Conservation (phyloP, 768 basidiomycete genomes). For the Sarcomyxa edulis region DNA sequence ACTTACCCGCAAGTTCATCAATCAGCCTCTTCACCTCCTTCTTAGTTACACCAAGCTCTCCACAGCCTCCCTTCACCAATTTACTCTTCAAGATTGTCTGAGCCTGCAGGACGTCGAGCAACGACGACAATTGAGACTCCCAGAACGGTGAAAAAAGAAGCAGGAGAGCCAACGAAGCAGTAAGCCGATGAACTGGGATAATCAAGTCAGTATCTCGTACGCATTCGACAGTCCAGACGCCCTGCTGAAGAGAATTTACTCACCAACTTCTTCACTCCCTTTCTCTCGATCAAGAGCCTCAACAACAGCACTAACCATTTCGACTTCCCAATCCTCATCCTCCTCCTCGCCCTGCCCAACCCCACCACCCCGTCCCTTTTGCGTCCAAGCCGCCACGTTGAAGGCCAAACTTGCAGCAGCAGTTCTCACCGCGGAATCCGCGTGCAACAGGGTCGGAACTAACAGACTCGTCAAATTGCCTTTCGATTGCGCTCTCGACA, state of each 20-base stretch:
- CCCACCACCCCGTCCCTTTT: constrained; percentile 46
- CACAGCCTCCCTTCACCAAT: constrained; percentile 45
- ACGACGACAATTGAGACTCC: constrained; percentile 41
- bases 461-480: constrained; percentile 45
- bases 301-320: constrained; percentile 77
- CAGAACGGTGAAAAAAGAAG: constrained; percentile 71
- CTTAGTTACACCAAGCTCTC: constrained; percentile 49
- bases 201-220: constrained; percentile 3
- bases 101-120: constrained; percentile 72
- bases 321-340: constrained; percentile 82
- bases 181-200: constrained; percentile 69
- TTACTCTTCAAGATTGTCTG: constrained; percentile 54
- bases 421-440: constrained; percentile 62
- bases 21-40: constrained; percentile 63
- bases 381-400: constrained; percentile 63
- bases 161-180: constrained; percentile 72
- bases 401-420: constrained; percentile 83
- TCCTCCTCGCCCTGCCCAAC: constrained; percentile 35
- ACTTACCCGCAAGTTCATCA: constrained; percentile 51
- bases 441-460: constrained; percentile 62
- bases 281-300: constrained; percentile 73
- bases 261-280: constrained; percentile 76
- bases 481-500: constrained; percentile 20
- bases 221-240: neutral
- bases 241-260: constrained; percentile 21